Evolutionary conservation across 2,329 filamentous ascomycete genomes (phyloP), one percentile per base, ranked within the genome.

Genomic region (Fusarium sp.): DNA sequence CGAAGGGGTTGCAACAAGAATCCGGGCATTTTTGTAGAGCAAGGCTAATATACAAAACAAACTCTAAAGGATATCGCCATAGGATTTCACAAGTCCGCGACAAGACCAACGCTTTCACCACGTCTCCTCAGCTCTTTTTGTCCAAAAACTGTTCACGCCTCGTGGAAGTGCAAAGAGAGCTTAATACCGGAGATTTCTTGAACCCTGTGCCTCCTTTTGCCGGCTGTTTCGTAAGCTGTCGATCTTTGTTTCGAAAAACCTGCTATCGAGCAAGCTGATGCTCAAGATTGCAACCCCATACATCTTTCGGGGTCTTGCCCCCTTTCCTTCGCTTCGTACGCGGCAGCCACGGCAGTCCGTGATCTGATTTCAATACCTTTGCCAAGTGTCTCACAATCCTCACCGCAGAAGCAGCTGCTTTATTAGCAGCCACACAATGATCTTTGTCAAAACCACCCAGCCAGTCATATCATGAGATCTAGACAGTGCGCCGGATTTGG

Each of bases 401-500:
- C 60, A 53, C 43, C 63, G 43, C 38, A 37, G 40, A 56, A 35
- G 47, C 58, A 63, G 40, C 35, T 69, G 60, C 56, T 63, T 52
- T 46, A 43, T 63, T 53, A 66, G 67, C 57, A 62, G 60, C 73
- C 73, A 75, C 75, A 75, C 56, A 47, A 60, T 63, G 42, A 56
- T 42, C 47, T 47, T 59, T 64, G 52, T 46, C 28, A 33, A 46
- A 40, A 33, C 30, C n/a, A 38, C 33, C 6, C 33, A 40, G 64
- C 74, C 69, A 77, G 70, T 73, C 56, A 69, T 58, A 37, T 68
- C 60, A 58, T 44, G 28, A 47, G 18, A 33, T 64, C 43, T 47
- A 53, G 60, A 75, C 72, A 74, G 64, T 75, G 71, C 68, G 73
- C 67, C 40, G 54, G 63, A 65, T 62, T 44, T 57, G 47, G 50